phyloP scores from a whole-genome alignment of 768 basidiomycete species.

The Leccinum longicurvipes region DNA sequence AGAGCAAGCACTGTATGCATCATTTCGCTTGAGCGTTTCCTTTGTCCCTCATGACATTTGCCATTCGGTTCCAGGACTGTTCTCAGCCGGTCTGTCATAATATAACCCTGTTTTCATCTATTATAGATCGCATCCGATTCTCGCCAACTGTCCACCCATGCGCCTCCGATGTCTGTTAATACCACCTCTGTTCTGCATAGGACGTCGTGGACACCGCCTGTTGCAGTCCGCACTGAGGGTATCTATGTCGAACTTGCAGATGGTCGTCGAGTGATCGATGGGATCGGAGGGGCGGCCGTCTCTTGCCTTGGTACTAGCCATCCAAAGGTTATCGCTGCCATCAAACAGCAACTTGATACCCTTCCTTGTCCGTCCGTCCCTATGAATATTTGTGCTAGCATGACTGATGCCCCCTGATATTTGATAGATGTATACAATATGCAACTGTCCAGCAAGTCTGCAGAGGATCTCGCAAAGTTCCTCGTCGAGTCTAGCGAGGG shows the following conservation, averaged over 20 bases:
- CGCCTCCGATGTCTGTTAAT: constrained; percentile 13
- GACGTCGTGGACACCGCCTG: constrained; percentile 70
- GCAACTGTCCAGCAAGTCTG: constrained; percentile 78
- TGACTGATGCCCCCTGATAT: background rate
- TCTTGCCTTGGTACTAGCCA: constrained; percentile 73
- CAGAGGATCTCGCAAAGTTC: constrained; percentile 71
- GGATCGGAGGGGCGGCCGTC: constrained; percentile 84
- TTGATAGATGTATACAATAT: constrained; percentile 78
- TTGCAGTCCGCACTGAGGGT: constrained; percentile 64
- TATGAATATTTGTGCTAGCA: background rate
- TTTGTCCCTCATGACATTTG: background rate
- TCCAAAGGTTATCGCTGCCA: constrained; percentile 65
- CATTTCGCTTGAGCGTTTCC: background rate
- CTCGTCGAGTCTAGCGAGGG: constrained; percentile 66
- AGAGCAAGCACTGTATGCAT: background rate
- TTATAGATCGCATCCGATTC: background rate
- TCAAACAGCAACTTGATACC: constrained; percentile 78
- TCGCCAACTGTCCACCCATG: background rate
- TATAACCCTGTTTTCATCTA: background rate
- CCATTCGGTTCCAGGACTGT: background rate
- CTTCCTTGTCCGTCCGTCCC: constrained; percentile 67
- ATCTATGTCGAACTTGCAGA: constrained; percentile 70
- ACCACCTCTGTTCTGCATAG: constrained; percentile 54
- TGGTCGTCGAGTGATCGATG: constrained; percentile 71
- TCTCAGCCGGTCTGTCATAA: background rate